These are phyloP conservation scores for Drechmeria coniospora DNA, from an alignment of 2,329 filamentous ascomycete genomes.

Conservation along the genomic window DNA sequence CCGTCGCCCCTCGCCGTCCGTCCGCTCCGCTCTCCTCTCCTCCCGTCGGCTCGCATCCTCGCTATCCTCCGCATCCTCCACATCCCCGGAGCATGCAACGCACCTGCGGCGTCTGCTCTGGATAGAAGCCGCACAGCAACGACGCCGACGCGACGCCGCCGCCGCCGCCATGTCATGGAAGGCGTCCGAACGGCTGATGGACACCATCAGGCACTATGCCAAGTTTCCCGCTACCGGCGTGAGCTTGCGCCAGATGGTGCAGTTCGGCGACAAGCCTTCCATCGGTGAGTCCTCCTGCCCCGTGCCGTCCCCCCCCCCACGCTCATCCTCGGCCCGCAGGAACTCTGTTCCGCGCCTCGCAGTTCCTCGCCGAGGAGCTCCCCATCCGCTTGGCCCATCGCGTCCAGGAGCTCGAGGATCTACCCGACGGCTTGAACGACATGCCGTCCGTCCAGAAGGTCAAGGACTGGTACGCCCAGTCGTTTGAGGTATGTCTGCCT, in stretches of 20 bases:
- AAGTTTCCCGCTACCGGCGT: constrained; percentile 93
- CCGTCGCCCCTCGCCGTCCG: neutral
- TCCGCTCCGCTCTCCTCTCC: neutral
- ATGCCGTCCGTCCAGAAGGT: constrained; percentile 96
- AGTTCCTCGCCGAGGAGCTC: constrained; percentile 95
- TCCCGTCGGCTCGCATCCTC: neutral
- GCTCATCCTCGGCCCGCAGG: constrained; percentile 36
- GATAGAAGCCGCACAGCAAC: no score
- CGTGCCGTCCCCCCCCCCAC: constrained; percentile 47
- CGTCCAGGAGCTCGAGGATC: constrained; percentile 79
- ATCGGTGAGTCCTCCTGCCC: constrained; percentile 42
- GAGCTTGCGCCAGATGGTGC: constrained; percentile 96
- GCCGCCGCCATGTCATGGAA: constrained; percentile 70
- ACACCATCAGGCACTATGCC: constrained; percentile 93
- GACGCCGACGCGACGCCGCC: neutral
- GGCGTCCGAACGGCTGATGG: constrained; percentile 78
- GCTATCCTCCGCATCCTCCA: neutral
- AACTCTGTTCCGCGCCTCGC: constrained; percentile 90
- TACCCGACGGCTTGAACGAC: constrained; percentile 91
- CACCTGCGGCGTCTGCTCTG: constrained; percentile 4
- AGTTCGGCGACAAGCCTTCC: constrained; percentile 90
- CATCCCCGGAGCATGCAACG: neutral
- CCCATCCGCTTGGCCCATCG: constrained; percentile 93
- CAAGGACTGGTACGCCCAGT: constrained; percentile 97
- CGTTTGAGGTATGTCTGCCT: constrained; percentile 65